phyloP scores from a whole-genome alignment of 768 basidiomycete genomes.

The Auricularia cornea region DNA sequence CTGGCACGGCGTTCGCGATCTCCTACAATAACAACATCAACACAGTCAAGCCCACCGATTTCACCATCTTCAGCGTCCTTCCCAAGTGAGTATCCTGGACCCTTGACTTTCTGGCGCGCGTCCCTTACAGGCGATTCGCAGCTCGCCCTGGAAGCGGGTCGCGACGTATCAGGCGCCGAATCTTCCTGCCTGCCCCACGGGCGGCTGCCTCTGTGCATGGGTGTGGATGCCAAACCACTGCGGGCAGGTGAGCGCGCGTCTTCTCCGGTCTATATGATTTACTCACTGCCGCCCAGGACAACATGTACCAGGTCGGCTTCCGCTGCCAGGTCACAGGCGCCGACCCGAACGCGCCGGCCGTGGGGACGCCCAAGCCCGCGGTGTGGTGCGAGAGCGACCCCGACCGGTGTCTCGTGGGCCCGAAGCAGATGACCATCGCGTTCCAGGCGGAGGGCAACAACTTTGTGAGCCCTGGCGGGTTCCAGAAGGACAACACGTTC shows the following conservation, averaged over 20 bases:
- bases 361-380: conserved; percentile 3
- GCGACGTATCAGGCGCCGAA: conserved; percentile 5
- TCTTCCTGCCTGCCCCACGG: conserved; percentile 5
- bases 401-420: neutral
- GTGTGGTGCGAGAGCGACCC: conserved; percentile 7
- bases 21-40: conserved; percentile 2
- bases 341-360: neutral
- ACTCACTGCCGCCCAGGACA: conserved; percentile 2
- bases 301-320: conserved; percentile 7
- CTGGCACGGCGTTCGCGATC: conserved; percentile 5
- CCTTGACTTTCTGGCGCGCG: neutral
- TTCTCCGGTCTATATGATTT: neutral
- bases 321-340: conserved; percentile 6
- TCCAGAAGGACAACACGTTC: neutral
- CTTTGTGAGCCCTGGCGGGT: neutral
- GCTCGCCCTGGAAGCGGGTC: conserved; percentile 7
- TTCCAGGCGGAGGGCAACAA: conserved; percentile 8
- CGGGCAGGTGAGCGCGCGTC: neutral
- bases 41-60: neutral
- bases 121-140: too few relatives aligned
- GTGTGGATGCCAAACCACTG: conserved; percentile 1
- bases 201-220: conserved; percentile 6
- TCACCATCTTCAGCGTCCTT: conserved; percentile 2
- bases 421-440: conserved; percentile 8
- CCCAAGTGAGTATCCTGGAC: neutral